Conservation (phyloP, 306 rosid species). For the Lathyrus sativus region DNA sequence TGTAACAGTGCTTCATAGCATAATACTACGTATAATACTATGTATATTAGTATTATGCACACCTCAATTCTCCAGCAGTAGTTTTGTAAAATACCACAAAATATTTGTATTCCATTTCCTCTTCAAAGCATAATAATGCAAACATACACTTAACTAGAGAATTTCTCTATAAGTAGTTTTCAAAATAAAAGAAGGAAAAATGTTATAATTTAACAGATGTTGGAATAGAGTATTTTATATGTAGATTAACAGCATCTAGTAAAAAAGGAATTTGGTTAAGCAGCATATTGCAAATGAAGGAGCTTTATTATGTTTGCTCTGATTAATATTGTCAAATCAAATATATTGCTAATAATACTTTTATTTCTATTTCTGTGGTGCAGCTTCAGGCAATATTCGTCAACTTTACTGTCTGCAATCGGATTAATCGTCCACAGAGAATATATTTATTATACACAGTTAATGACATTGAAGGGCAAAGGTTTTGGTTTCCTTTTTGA, state of each 20-base stretch:
- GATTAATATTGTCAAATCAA: conserved; percentile 16
- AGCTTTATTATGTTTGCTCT: background rate
- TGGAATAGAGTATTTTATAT: background rate
- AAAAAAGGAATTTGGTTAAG: conserved; percentile 14
- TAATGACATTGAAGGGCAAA: conserved; percentile 46
- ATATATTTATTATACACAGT: conserved; percentile 37
- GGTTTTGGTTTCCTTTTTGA: conserved; percentile 47
- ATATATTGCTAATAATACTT: conserved; percentile 2
- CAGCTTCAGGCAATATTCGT: conserved; percentile 96
- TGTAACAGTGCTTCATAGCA: background rate
- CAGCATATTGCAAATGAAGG: conserved; percentile 7
- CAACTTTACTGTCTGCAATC: conserved; percentile 96
- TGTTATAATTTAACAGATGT: background rate
- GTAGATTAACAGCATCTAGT: background rate
- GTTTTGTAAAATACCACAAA: background rate
- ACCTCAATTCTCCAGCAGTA: background rate
- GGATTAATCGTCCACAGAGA: conserved; percentile 50
- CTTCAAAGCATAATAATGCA: background rate
- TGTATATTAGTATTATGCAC: background rate
- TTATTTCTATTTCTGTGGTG: conserved; percentile 30
- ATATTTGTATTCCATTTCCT: background rate
- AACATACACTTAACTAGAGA: background rate
- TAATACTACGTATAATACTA: background rate
- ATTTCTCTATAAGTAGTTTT: background rate
- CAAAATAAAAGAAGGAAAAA: conserved; percentile 2